Evolutionary conservation across 2,329 filamentous ascomycete genomes (phyloP).

Genomic region (Neospermospora avenae): DNA sequence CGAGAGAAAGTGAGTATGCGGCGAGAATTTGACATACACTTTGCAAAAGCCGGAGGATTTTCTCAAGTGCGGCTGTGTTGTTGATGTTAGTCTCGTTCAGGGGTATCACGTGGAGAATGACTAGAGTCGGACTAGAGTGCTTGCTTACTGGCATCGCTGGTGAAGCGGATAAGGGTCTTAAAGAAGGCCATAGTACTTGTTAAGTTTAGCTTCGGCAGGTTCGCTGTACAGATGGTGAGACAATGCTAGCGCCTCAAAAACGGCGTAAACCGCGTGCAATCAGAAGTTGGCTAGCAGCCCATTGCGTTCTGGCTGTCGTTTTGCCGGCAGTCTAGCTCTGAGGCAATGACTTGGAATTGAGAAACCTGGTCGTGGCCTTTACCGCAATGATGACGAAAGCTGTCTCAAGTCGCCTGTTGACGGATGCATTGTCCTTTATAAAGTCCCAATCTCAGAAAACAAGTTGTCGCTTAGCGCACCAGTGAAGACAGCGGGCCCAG

Average conservation of each 20-base stretch:
- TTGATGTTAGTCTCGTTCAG: not conserved
- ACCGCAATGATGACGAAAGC: not conserved
- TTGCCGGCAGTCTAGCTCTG: not conserved
- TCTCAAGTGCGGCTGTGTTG: conserved; percentile 55
- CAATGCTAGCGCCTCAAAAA: no score
- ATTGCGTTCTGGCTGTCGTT: no score
- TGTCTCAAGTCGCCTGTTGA: not conserved
- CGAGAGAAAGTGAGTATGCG: conserved; percentile 42
- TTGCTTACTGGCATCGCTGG: conserved; percentile 27
- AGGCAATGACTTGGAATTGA: not conserved
- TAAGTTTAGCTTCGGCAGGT: no score
- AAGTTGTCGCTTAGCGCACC: conserved; percentile 2
- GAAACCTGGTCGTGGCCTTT: not conserved
- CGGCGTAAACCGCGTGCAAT: no score
- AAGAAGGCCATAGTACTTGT: conserved; percentile 3
- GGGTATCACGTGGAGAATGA: not conserved
- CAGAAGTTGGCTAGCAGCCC: no score
- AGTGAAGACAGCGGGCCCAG: not conserved
- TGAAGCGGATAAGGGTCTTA: conserved; percentile 26
- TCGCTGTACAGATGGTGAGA: no score
- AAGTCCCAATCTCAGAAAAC: not conserved
- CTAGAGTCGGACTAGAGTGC: not conserved
- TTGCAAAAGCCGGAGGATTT: conserved; percentile 57
- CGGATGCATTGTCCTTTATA: not conserved
- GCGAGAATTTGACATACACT: conserved; percentile 47